Conservation (phyloP, 179 eudicot genomes). For the Corrigiola litoralis region DNA sequence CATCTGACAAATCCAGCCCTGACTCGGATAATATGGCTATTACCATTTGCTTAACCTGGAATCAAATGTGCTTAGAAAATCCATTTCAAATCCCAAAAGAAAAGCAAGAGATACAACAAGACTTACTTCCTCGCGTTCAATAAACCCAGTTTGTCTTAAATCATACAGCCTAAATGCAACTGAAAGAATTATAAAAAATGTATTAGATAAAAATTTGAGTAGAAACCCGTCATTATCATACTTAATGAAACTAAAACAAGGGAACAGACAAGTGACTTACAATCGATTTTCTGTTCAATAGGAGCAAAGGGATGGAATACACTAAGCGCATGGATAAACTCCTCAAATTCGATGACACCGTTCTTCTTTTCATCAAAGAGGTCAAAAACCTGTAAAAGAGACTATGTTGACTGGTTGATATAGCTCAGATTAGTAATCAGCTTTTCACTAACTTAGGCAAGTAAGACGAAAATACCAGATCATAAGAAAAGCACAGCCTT, state of each 20-base stretch:
- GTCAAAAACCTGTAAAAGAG: conserved; percentile 55
- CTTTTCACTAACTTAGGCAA: background rate
- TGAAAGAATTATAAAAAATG: conserved; percentile 34
- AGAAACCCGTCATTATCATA: background rate
- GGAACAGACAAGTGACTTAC: conserved; percentile 29
- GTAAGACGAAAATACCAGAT: background rate
- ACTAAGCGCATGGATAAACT: conserved; percentile 59
- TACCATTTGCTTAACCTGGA: conserved; percentile 68
- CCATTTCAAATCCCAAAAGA: background rate
- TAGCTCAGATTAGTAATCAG: background rate
- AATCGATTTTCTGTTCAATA: conserved; percentile 48
- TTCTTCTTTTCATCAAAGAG: conserved; percentile 72
- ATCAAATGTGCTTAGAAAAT: conserved; percentile 13
- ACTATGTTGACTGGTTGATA: background rate
- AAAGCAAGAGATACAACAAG: background rate
- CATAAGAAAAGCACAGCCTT: too few species aligned
- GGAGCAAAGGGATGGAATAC: conserved; percentile 75
- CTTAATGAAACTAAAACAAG: background rate
- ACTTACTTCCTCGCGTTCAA: conserved; percentile 86
- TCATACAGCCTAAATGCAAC: conserved; percentile 92
- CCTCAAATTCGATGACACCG: conserved; percentile 79
- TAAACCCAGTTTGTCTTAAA: conserved; percentile 80
- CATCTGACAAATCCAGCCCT: conserved; percentile 48
- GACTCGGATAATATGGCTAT: conserved; percentile 61
- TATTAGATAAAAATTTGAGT: background rate